Conservation (phyloP, 805 yeast species). For the Candida arabinofermentans region DNA sequence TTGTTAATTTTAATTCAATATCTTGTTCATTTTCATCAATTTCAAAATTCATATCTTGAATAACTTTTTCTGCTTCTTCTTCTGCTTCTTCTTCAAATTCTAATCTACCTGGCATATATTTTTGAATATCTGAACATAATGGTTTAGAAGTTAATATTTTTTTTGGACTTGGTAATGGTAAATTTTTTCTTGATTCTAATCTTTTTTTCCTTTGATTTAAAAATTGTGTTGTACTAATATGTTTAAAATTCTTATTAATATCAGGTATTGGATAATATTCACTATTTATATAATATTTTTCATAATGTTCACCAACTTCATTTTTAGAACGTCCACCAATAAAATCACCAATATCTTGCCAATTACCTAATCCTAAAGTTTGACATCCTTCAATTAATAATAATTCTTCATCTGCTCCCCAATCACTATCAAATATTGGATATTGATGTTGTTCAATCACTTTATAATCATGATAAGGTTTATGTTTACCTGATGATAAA, state of each 20-base stretch:
- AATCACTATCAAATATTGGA: slow-evolving; percentile 82
- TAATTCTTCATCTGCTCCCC: slow-evolving; percentile 99
- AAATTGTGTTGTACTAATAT: slow-evolving; percentile 65
- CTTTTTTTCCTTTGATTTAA: slow-evolving; percentile 63
- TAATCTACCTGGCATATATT: slow-evolving; percentile 97
- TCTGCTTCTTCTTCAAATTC: slow-evolving; percentile 97
- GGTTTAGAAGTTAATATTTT: slow-evolving; percentile 94
- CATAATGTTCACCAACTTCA: slow-evolving; percentile 85
- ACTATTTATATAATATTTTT: slow-evolving; percentile 63
- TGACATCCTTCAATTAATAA: slow-evolving; percentile 88
- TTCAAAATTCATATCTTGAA: slow-evolving; percentile 94
- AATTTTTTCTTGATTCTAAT: slow-evolving; percentile 65
- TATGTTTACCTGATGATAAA: slow-evolving; percentile 71
- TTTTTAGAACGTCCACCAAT: slow-evolving; percentile 90
- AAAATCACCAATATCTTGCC: slow-evolving; percentile 98
- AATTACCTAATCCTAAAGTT: slow-evolving; percentile 87
- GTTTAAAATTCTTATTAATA: slow-evolving; percentile 62
- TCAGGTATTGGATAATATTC: slow-evolving; percentile 85
- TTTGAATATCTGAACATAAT: slow-evolving; percentile 93
- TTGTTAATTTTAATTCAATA: slow-evolving; percentile 82
- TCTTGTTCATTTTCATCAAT: slow-evolving; percentile 88
- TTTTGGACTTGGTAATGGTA: slow-evolving; percentile 79
- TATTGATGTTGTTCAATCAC: slow-evolving; percentile 92
- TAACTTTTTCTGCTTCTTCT: slow-evolving; percentile 90
- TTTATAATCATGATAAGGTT: slow-evolving; percentile 90